Conservation (phyloP, 1,284 basidiomycete species). For the Ceratobasidium sp. region DNA sequence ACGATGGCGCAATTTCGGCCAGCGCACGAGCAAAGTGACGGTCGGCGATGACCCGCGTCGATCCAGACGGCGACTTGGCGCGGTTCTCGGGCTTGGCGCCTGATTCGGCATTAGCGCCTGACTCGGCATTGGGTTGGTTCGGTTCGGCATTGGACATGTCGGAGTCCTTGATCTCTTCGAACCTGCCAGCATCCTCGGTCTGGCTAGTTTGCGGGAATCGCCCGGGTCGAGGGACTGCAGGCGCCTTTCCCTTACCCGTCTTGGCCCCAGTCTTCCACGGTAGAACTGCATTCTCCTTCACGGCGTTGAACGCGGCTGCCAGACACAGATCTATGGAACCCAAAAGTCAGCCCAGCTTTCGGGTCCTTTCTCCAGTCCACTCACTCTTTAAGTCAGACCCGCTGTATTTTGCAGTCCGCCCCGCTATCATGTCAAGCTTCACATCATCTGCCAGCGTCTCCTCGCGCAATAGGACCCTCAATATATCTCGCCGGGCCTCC, state of each 20-base stretch:
- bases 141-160: not conserved
- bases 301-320: slow-evolving; percentile 85
- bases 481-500: slow-evolving; percentile 77
- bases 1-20: slow-evolving; percentile 86
- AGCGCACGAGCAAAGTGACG: slow-evolving; percentile 84
- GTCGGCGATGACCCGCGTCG: slow-evolving; percentile 61
- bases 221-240: not conserved
- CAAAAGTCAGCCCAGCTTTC: slow-evolving; percentile 15
- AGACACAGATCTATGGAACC: slow-evolving; percentile 80
- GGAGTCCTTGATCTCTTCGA: not conserved
- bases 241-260: not conserved
- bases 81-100: slow-evolving; percentile 45
- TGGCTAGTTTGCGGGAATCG: no score
- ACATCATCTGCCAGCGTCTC: slow-evolving; percentile 76
- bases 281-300: slow-evolving; percentile 82
- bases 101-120: not conserved
- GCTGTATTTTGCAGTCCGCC: slow-evolving; percentile 85
- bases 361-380: slow-evolving; percentile 53
- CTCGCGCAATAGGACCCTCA: slow-evolving; percentile 84
- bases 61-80: slow-evolving; percentile 41
- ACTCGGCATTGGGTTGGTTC: not conserved
- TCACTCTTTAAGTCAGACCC: slow-evolving; percentile 92
- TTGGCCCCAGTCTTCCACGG: slow-evolving; percentile 66
- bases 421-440: slow-evolving; percentile 70
- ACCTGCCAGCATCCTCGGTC: no score